Evolutionary conservation across 306 rosid species (phyloP).

Genomic region (Quercus robur): DNA sequence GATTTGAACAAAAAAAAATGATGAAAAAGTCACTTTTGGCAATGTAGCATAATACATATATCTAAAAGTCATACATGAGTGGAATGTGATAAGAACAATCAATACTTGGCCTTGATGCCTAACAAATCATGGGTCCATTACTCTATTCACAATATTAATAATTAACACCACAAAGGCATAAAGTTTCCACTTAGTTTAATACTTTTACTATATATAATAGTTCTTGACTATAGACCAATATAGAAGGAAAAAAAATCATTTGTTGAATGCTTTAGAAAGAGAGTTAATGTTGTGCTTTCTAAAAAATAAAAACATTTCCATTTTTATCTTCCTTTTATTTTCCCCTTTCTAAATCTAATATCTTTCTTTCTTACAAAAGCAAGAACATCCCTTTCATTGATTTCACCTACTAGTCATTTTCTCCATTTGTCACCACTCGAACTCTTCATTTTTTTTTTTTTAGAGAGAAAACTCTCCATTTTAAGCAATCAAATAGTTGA

Average conservation of each 20-base stretch:
- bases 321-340: not conserved
- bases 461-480: too few species aligned
- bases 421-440: too few species aligned
- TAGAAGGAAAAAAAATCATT: not conserved
- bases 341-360: too few species aligned
- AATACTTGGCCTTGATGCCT: not conserved
- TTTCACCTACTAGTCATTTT: too few species aligned
- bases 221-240: not conserved
- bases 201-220: not conserved
- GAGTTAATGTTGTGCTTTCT: not conserved
- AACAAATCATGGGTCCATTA: conserved; percentile 6
- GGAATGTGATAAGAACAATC: conserved; percentile 2
- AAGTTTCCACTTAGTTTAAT: not conserved
- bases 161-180: not conserved
- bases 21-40: not conserved
- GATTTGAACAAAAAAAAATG: not conserved
- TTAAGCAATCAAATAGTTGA: too few species aligned
- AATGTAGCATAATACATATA: not conserved
- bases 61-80: not conserved
- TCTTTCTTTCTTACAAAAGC: too few species aligned
- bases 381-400: too few species aligned
- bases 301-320: not conserved
- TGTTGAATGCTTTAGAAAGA: not conserved
- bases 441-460: too few species aligned
- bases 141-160: not conserved